Conservation (phyloP, 352 stramenopile genomes). For the Bremia lactucae region DNA sequence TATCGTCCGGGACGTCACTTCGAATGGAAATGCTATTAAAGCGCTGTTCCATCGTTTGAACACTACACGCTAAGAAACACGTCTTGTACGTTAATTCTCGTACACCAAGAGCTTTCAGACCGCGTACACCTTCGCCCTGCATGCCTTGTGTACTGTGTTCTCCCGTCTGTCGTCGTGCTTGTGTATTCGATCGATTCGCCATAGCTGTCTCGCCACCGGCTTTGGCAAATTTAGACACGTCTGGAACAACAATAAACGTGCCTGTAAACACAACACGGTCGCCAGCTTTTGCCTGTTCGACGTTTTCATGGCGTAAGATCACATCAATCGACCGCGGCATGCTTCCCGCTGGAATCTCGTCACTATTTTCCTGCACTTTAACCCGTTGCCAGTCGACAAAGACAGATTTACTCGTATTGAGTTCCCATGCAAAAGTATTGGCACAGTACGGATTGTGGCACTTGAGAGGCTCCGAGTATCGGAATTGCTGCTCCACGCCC, state of each 20-base stretch:
- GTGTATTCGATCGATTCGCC: conserved; percentile 26
- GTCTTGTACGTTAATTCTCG: conserved; percentile 97
- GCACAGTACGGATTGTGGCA: conserved; percentile 95
- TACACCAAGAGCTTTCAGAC: conserved; percentile 92
- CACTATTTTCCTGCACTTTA: conserved; percentile 97
- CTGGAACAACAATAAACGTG: conserved; percentile 92
- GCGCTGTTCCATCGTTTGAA: conserved; percentile 87
- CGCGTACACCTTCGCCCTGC: conserved; percentile 87
- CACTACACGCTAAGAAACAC: conserved; percentile 93
- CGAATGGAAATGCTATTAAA: conserved; percentile 84
- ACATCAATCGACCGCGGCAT: conserved; percentile 97
- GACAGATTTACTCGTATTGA: conserved; percentile 86
- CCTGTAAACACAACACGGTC: conserved; percentile 93
- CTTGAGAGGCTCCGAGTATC: conserved; percentile 93
- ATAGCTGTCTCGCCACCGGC: conserved; percentile 61
- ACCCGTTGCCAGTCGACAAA: conserved; percentile 99
- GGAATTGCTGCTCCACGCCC: conserved; percentile 95
- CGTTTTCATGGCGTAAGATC: conserved; percentile 95
- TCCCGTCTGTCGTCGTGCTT: conserved; percentile 25
- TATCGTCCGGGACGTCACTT: conserved; percentile 56
- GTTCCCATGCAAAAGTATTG: conserved; percentile 80
- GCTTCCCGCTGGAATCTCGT: conserved; percentile 96
- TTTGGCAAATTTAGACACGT: conserved; percentile 87
- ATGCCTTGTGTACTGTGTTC: conserved; percentile 74
- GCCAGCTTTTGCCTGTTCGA: conserved; percentile 93